Evolutionary conservation across 495 filamentous ascomycete genomes (phyloP), one percentile per base, ranked within the genome.

Genomic region (Neurospora discreta): DNA sequence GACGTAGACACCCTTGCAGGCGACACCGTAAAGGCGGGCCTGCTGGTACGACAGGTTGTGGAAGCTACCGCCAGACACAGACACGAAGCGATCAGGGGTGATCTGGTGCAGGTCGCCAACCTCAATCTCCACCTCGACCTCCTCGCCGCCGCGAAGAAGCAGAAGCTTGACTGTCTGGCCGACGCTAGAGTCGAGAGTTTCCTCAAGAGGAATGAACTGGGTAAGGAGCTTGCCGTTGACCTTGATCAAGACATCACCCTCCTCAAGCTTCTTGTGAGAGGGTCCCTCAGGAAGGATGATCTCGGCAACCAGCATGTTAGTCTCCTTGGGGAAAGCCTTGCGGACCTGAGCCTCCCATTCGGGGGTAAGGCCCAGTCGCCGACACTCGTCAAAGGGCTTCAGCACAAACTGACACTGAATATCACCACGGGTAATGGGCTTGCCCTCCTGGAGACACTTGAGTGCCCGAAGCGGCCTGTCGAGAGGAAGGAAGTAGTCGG

Each of bases 401-500:
- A 98, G 87, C 15, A 98, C 85, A 91, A 97, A 99, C 80, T 98
- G 96, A 42, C 92, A 94, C 77, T 99, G 95, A 65, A 99, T 98
- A n/a, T 95, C 97, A 39, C 95, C 95, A 74, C 95, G 86, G 41
- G 90, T 88, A 68, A 99, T 89, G 8, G 88, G 88, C 73, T 88
- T 86, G 36, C 87, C 89, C 70, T 89, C 86, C 77, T 89, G 91
- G 68, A 99, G 91, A 78, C 93, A 97, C 78, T 91, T 84, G 72
- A 99, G 85, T 1, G 96, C 95, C 65, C 95, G 88, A 30, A 92
- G 80, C 2, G 95, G 96, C 68, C 95, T 88, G 78, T 98, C 94
- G 10, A 99, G 83, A 0, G 95, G 95, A 30, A 99, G 86, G 84
- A 99, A 99, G 80, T 98, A 99, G 80, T 99, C 95, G 5, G 95